These are phyloP conservation scores for Aspergillus carlsbadensis DNA, from an alignment of 495 filamentous ascomycete genomes.

Conservation along the genomic window DNA sequence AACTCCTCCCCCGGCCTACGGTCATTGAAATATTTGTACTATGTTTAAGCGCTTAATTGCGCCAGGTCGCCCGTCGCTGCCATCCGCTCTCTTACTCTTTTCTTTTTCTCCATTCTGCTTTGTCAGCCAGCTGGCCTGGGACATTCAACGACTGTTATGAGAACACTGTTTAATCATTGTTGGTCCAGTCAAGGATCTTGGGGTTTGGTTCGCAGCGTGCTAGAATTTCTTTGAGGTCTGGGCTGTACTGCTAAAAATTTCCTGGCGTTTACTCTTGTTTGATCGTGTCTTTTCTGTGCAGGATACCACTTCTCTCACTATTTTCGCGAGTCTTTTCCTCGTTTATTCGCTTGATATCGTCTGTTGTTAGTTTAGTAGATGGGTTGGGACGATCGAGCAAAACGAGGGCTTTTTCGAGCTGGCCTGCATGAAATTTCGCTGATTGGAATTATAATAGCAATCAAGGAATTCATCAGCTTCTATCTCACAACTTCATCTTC, in stretches of 20 bases:
- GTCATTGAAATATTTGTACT: constrained; percentile 31
- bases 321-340: constrained; percentile 1
- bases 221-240: constrained; percentile 17
- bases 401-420: not conserved
- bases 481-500: not conserved
- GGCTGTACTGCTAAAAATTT: constrained; percentile 17
- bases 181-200: constrained; percentile 16
- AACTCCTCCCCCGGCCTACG: constrained; percentile 45
- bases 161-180: constrained; percentile 16
- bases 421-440: not conserved
- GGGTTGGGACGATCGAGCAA: constrained; percentile 1
- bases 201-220: constrained; percentile 12
- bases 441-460: constrained; percentile 6
- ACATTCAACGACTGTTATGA: constrained; percentile 39
- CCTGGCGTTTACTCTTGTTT: constrained; percentile 17
- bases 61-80: not conserved
- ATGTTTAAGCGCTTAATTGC: constrained; percentile 5
- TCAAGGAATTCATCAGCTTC: not conserved
- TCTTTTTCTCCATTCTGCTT: constrained; percentile 14
- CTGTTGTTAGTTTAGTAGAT: constrained; percentile 5
- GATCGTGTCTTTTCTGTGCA: constrained; percentile 10
- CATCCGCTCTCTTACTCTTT: constrained; percentile 5
- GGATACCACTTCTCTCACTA: constrained; percentile 25
- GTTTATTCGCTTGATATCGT: constrained; percentile 18
- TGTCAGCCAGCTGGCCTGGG: constrained; percentile 28